A percentile compares a stretch with the other conserved stretches of the same genome.
Conservation (phyloP, 2,329 filamentous ascomycete genomes). For the Colletotrichum coccodes region DNA sequence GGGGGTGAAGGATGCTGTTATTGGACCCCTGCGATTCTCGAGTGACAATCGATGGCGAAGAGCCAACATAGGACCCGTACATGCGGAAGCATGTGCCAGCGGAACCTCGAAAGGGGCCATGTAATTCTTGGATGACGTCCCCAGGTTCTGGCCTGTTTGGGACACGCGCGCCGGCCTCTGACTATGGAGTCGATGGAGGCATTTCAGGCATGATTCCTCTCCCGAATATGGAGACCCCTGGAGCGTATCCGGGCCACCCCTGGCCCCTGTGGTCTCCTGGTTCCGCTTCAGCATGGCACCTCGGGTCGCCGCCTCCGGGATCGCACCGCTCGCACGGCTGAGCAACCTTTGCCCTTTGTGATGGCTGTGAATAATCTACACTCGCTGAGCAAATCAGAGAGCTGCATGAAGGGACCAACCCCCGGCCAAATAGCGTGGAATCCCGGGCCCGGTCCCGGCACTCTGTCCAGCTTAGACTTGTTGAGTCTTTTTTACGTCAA, state of each 20-base stretch:
- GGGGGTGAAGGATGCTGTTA: neutral
- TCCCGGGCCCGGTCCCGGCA: slow-evolving; percentile 31
- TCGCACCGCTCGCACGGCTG: slow-evolving; percentile 25
- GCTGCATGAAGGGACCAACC: slow-evolving; percentile 17
- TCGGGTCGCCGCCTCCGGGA: slow-evolving; percentile 32
- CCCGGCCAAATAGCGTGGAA: slow-evolving; percentile 9
- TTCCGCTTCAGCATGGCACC: neutral
- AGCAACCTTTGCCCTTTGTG: slow-evolving; percentile 24
- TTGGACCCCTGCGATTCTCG: neutral
- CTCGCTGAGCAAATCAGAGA: slow-evolving; percentile 28
- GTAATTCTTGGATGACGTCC: slow-evolving; percentile 29
- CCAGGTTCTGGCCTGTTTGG: slow-evolving; percentile 28
- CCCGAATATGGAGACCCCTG: slow-evolving; percentile 25
- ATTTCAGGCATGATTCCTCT: slow-evolving; percentile 25
- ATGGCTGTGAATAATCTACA: slow-evolving; percentile 24
- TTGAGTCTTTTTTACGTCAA: slow-evolving; percentile 33
- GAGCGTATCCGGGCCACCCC: neutral
- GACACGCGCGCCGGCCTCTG: slow-evolving; percentile 14
- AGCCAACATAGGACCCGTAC: slow-evolving; percentile 5
- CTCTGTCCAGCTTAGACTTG: slow-evolving; percentile 25
- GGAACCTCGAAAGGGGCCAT: slow-evolving; percentile 9
- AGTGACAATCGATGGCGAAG: neutral
- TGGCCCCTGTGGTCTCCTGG: slow-evolving; percentile 7
- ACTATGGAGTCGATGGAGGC: slow-evolving; percentile 14
- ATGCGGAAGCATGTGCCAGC: slow-evolving; percentile 30